Percentiles rank a stretch among this genome's conserved stretches.
Evolutionary conservation across 192 early-diverging fungal genomes (phyloP).

Genomic region (Rhizophagus sp.): DNA sequence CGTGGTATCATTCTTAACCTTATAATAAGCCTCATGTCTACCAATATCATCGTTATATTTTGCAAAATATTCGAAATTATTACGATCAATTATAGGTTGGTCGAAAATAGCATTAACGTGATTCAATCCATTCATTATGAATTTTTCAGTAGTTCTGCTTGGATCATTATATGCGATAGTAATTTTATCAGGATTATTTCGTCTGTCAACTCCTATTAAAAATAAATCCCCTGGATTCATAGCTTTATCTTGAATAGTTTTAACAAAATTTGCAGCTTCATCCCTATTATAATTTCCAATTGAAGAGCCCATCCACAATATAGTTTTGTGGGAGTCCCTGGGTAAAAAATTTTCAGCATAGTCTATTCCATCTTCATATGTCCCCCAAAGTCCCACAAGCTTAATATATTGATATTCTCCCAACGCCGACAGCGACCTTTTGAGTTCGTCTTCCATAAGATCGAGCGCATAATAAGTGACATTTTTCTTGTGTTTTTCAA

Average conservation of each 20-base stretch:
- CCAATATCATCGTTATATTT: conserved; percentile 72
- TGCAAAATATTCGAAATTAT: conserved; percentile 71
- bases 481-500: conserved; percentile 60
- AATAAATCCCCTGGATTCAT: conserved; percentile 74
- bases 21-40: conserved; percentile 81
- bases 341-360: conserved; percentile 60
- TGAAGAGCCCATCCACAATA: conserved; percentile 90
- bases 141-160: conserved; percentile 71
- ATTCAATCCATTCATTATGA: conserved; percentile 82
- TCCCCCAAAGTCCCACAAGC: conserved; percentile 81
- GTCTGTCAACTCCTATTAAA: conserved; percentile 83
- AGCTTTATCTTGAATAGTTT: conserved; percentile 51
- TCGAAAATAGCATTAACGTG: conserved; percentile 75
- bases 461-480: conserved; percentile 91
- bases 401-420: conserved; percentile 67
- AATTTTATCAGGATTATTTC: conserved; percentile 71
- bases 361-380: conserved; percentile 81
- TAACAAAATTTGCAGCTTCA: conserved; percentile 71
- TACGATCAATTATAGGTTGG: conserved; percentile 58
- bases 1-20: conserved; percentile 51
- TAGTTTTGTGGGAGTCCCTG: conserved; percentile 60
- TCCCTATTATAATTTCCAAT: conserved; percentile 75
- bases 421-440: conserved; percentile 66
- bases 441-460: conserved; percentile 78
- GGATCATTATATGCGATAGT: conserved; percentile 85